Percentiles rank a stretch among this genome's conserved stretches.
These are phyloP conservation scores for Pleurotus tuoliensis DNA, from an alignment of 768 basidiomycete species.

Conservation along the genomic window DNA sequence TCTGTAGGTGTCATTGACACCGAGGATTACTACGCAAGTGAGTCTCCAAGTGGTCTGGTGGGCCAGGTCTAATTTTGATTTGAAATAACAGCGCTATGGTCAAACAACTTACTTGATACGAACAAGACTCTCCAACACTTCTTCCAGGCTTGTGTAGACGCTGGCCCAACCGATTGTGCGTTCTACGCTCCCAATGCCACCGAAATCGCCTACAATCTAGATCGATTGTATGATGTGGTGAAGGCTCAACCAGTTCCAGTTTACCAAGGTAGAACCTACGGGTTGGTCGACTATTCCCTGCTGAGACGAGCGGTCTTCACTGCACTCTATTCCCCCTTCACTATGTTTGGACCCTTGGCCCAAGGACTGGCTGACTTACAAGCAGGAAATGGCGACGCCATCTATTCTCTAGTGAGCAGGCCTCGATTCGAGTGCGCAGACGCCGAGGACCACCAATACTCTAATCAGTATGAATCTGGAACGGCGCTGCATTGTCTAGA, in stretches of 20 bases:
- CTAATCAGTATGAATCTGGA: conserved; percentile 9
- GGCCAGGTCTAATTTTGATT: neutral
- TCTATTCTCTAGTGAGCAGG: conserved; percentile 17
- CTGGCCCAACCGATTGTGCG: conserved; percentile 30
- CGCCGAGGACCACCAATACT: conserved; percentile 8
- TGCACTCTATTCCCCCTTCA: conserved; percentile 32
- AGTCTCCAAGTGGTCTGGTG: neutral
- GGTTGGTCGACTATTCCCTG: conserved; percentile 31
- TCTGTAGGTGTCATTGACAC: conserved; percentile 32
- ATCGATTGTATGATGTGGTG: conserved; percentile 27
- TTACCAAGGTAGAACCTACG: conserved; percentile 23
- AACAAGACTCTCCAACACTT: conserved; percentile 32
- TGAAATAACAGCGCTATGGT: conserved; percentile 25
- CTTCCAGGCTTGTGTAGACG: conserved; percentile 30
- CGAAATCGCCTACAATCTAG: conserved; percentile 30
- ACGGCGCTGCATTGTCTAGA: conserved; percentile 31
- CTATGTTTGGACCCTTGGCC: conserved; percentile 28
- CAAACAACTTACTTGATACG: conserved; percentile 31
- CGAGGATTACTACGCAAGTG: conserved; percentile 35
- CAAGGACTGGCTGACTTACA: conserved; percentile 30
- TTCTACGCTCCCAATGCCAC: conserved; percentile 34
- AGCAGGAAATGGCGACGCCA: conserved; percentile 22
- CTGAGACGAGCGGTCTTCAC: conserved; percentile 27
- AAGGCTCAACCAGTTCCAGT: conserved; percentile 30
- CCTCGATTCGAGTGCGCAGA: conserved; percentile 28